These are phyloP conservation scores for Drechslerella dactyloides DNA, from an alignment of 2,329 filamentous ascomycete genomes.

Conservation along the genomic window DNA sequence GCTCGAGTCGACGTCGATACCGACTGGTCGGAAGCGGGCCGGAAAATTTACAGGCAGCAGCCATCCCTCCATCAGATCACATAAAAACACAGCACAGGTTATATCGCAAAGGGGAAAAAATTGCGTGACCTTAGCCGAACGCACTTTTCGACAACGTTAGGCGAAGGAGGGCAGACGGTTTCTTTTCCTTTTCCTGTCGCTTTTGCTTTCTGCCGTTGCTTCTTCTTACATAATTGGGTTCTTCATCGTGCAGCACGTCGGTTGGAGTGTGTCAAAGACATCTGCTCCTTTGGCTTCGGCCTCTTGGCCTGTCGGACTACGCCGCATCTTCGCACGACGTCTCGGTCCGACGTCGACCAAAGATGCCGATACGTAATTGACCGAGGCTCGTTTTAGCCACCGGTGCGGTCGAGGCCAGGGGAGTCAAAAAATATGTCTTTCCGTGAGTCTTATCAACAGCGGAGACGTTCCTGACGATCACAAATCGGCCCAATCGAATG, in stretches of 20 bases:
- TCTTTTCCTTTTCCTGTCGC: conserved; percentile 3
- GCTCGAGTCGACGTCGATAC: conserved; percentile 28
- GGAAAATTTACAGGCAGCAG: conserved; percentile 41
- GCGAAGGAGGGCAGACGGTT: conserved; percentile 11
- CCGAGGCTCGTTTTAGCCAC: conserved; percentile 41
- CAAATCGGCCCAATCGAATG: neutral
- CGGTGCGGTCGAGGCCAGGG: neutral
- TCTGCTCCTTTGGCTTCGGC: conserved; percentile 8
- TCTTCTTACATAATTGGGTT: neutral
- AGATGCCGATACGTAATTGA: neutral
- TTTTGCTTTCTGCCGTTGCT: neutral
- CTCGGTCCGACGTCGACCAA: neutral
- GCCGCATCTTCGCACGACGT: conserved; percentile 19
- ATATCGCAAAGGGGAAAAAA: conserved; percentile 30
- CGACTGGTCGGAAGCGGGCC: conserved; percentile 48
- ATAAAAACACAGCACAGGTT: conserved; percentile 3
- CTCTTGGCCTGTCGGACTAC: conserved; percentile 25
- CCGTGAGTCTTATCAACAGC: conserved; percentile 9
- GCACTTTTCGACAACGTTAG: conserved; percentile 31
- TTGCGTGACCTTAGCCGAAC: conserved; percentile 50
- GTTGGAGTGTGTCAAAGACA: neutral
- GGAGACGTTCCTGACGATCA: conserved; percentile 27
- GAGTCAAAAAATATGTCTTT: neutral
- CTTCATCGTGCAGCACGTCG: neutral
- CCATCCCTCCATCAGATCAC: conserved; percentile 29